Conservation (phyloP, 495 filamentous ascomycete genomes). For the Lichina pygmaea region DNA sequence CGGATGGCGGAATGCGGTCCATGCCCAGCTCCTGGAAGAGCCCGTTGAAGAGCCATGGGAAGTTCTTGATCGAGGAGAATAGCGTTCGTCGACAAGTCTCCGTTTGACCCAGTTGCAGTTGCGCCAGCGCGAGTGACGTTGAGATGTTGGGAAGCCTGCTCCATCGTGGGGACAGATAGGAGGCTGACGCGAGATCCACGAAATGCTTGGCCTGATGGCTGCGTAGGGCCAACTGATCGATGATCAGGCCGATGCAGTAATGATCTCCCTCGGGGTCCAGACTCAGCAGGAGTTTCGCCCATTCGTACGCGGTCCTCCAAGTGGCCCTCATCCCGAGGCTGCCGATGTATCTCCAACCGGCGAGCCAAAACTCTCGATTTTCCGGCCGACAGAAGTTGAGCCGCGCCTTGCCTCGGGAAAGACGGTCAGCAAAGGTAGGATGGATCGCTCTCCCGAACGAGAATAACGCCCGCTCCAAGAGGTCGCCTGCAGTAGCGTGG, state of each 20-base stretch:
- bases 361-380: slow-evolving; percentile 81
- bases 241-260: slow-evolving; percentile 46
- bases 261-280: slow-evolving; percentile 53
- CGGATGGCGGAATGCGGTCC: slow-evolving; percentile 37
- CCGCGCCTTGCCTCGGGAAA: slow-evolving; percentile 55
- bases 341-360: slow-evolving; percentile 63
- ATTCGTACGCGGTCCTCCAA: slow-evolving; percentile 77
- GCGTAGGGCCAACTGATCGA: slow-evolving; percentile 65
- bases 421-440: slow-evolving; percentile 43
- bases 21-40: slow-evolving; percentile 56
- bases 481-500: slow-evolving; percentile 55
- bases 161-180: slow-evolving; percentile 23
- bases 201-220: slow-evolving; percentile 52
- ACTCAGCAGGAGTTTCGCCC: slow-evolving; percentile 59
- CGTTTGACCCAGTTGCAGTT: slow-evolving; percentile 38
- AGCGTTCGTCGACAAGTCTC: slow-evolving; percentile 35
- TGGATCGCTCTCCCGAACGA: slow-evolving; percentile 69
- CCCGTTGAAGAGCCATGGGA: slow-evolving; percentile 57
- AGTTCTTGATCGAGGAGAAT: slow-evolving; percentile 31
- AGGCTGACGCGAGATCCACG: slow-evolving; percentile 36
- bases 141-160: slow-evolving; percentile 31
- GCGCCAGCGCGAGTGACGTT: slow-evolving; percentile 47
- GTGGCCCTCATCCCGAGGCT: slow-evolving; percentile 76
- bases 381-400: slow-evolving; percentile 55
- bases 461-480: slow-evolving; percentile 79